Conservation (phyloP, 1,139 yeast species). For the Kurtzmaniella natalensis region DNA sequence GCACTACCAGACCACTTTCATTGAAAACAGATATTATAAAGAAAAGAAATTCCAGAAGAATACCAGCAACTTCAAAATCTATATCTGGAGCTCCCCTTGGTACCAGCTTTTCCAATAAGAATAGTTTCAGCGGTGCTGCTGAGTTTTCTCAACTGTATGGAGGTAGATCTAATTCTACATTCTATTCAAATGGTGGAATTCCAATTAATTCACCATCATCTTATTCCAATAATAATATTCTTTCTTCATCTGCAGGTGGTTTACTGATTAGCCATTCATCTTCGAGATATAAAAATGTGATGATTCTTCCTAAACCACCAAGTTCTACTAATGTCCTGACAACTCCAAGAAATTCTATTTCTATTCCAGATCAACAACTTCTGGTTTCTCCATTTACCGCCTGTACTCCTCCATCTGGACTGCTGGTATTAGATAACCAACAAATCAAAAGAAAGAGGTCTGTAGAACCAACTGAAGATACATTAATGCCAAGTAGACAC, state of each 20-base stretch:
- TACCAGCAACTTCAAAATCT: conserved; percentile 10
- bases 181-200: conserved; percentile 9
- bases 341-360: conserved; percentile 18
- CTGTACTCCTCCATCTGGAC: neutral
- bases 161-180: conserved; percentile 1
- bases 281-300: conserved; percentile 33
- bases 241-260: conserved; percentile 1
- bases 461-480: conserved; percentile 22
- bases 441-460: conserved; percentile 11
- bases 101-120: conserved; percentile 7
- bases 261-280: conserved; percentile 4
- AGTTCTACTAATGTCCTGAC: conserved; percentile 6
- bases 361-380: conserved; percentile 21
- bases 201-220: conserved; percentile 8
- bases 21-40: conserved; percentile 56
- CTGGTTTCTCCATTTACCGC: conserved; percentile 21
- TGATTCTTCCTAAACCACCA: conserved; percentile 40
- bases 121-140: conserved; percentile 12
- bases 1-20: conserved; percentile 54
- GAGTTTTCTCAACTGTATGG: conserved; percentile 3
- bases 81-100: conserved; percentile 2
- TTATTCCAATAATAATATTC: conserved; percentile 3
- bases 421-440: neutral
- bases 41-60: conserved; percentile 44
- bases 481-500: conserved; percentile 12